Evolutionary conservation across 2,329 filamentous ascomycete genomes (phyloP).

Genomic region (Xylaria sp.): DNA sequence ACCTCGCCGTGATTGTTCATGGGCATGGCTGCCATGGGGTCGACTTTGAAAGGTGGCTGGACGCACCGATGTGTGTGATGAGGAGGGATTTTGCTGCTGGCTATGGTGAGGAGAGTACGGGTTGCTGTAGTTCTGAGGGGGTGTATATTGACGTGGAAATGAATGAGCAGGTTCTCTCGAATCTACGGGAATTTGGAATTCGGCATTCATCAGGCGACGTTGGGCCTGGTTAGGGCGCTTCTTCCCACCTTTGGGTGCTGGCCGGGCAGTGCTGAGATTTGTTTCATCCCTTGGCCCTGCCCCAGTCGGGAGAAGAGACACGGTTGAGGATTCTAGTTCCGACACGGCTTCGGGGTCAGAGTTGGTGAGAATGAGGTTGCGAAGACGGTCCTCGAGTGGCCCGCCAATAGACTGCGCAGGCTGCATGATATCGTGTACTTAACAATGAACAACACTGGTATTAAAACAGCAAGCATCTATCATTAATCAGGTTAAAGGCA

Average conservation of each 20-base stretch:
- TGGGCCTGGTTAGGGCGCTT: constrained; percentile 72
- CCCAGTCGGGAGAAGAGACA: not conserved
- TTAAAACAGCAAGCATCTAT: constrained; percentile 11
- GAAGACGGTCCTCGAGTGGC: constrained; percentile 65
- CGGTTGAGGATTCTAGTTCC: not conserved
- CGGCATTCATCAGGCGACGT: constrained; percentile 69
- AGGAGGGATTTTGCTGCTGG: constrained; percentile 31
- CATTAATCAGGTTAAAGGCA: constrained; percentile 2
- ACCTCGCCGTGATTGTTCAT: constrained; percentile 36
- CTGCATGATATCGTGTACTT: constrained; percentile 40
- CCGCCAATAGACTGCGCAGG: constrained; percentile 28
- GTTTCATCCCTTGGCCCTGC: constrained; percentile 2
- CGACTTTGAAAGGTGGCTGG: constrained; percentile 37
- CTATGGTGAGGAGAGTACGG: constrained; percentile 39
- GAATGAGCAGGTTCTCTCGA: constrained; percentile 47
- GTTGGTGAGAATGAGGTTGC: constrained; percentile 68
- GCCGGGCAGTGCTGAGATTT: constrained; percentile 23
- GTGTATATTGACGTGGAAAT: constrained; percentile 41
- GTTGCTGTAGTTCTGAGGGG: constrained; percentile 46
- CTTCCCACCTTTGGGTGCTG: constrained; percentile 49
- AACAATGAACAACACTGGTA: constrained; percentile 5
- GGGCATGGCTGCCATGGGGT: constrained; percentile 20
- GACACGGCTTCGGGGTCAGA: constrained; percentile 43
- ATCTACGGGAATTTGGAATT: constrained; percentile 67
- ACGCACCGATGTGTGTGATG: constrained; percentile 49